phyloP scores from a whole-genome alignment of 495 filamentous ascomycete species.

The Halenospora varia region DNA sequence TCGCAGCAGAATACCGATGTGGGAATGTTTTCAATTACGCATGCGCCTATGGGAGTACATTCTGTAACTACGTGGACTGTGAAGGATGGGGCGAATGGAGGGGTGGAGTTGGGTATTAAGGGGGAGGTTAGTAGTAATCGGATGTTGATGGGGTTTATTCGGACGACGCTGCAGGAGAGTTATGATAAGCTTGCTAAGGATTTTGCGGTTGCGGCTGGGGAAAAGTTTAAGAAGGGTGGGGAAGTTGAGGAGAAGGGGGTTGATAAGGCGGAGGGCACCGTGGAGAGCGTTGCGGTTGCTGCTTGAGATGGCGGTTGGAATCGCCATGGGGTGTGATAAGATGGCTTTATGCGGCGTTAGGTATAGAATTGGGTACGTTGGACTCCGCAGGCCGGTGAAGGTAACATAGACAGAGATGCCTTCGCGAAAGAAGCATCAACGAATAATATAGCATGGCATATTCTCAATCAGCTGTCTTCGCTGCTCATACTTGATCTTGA shows the following conservation, averaged over 20 bases:
- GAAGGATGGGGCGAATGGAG: not conserved
- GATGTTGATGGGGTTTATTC: constrained; percentile 23
- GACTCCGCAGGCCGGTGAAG: no score
- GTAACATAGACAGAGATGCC: no score
- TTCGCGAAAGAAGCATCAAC: no score
- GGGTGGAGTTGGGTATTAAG: constrained; percentile 10
- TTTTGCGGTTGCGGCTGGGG: constrained; percentile 15
- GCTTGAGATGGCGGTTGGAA: no score
- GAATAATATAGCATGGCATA: no score
- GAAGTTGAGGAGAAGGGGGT: constrained; percentile 7
- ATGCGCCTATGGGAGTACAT: constrained; percentile 22
- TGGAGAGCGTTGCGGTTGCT: constrained; percentile 1
- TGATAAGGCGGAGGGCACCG: not conserved
- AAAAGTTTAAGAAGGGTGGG: constrained; percentile 2
- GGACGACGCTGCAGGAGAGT: constrained; percentile 17
- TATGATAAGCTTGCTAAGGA: constrained; percentile 13
- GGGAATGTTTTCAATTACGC: constrained; percentile 13
- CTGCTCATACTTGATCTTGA: no score
- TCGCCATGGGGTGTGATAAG: no score
- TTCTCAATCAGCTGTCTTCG: no score
- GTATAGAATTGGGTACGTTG: no score
- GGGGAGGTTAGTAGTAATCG: constrained; percentile 18
- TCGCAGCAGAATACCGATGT: constrained; percentile 2
- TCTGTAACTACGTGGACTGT: constrained; percentile 13
- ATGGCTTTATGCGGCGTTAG: no score